Evolutionary conservation across 345 rosid species (phyloP).

Genomic region (Pistacia integerrima): DNA sequence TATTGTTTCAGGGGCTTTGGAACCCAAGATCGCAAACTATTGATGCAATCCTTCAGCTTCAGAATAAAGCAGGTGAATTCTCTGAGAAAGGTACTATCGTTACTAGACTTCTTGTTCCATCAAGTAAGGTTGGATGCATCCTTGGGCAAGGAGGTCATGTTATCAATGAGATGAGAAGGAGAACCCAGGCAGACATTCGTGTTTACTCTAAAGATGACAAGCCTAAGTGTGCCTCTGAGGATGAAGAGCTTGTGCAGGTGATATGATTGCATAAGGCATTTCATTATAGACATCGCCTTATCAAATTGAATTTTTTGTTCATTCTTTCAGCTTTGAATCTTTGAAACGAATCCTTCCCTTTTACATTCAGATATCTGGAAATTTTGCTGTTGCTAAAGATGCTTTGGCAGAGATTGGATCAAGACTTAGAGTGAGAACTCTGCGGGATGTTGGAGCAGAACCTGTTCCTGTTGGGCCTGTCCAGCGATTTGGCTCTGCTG

Average conservation of each 20-base stretch:
- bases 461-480: slow-evolving; percentile 36
- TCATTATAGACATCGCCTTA: not conserved
- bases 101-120: slow-evolving; percentile 59
- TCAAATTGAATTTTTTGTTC: not conserved
- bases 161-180: slow-evolving; percentile 68
- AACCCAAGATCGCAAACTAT: slow-evolving; percentile 54
- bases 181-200: slow-evolving; percentile 60
- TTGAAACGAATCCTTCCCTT: slow-evolving; percentile 21
- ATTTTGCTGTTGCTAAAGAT: slow-evolving; percentile 50
- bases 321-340: slow-evolving; percentile 6
- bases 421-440: slow-evolving; percentile 51
- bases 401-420: slow-evolving; percentile 57
- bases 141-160: slow-evolving; percentile 68
- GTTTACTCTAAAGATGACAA: slow-evolving; percentile 56
- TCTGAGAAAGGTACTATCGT: slow-evolving; percentile 45
- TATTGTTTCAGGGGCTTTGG: slow-evolving; percentile 42
- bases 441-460: slow-evolving; percentile 46
- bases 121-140: slow-evolving; percentile 60
- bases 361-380: slow-evolving; percentile 54
- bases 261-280: slow-evolving; percentile 6
- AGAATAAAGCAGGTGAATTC: slow-evolving; percentile 47
- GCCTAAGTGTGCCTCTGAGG: slow-evolving; percentile 55
- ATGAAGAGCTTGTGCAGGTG: slow-evolving; percentile 70
- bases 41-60: slow-evolving; percentile 62
- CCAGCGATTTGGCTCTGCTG: slow-evolving; percentile 33